These are phyloP conservation scores for Leccinum subspadiceum DNA, from an alignment of 1,284 basidiomycete species.

Conservation along the genomic window DNA sequence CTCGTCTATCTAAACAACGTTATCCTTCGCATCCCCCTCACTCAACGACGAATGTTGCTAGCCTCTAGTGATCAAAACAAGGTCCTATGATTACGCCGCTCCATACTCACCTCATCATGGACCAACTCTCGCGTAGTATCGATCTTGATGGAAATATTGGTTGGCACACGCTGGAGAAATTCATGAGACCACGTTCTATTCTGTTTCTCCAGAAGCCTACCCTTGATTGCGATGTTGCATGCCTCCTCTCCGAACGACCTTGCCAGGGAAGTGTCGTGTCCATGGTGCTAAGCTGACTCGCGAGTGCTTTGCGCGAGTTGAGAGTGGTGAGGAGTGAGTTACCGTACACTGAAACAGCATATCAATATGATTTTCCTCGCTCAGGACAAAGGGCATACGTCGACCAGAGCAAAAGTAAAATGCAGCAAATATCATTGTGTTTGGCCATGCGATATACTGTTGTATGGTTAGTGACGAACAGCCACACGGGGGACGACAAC, in stretches of 20 bases:
- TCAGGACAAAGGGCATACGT: conserved; percentile 29
- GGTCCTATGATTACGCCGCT: not conserved
- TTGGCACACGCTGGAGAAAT: conserved; percentile 21
- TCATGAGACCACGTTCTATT: conserved; percentile 7
- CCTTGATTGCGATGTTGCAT: conserved; percentile 9
- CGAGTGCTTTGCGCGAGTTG: conserved; percentile 42
- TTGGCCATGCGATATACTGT: conserved; percentile 39
- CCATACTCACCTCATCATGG: conserved; percentile 28
- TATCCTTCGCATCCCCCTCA: conserved; percentile 1
- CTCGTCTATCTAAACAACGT: not conserved
- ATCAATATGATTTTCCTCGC: not conserved
- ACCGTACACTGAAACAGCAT: conserved; percentile 37
- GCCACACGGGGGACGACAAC: not conserved
- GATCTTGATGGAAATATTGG: conserved; percentile 36
- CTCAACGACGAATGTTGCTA: not conserved
- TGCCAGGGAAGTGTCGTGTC: conserved; percentile 11
- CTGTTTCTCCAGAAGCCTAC: not conserved
- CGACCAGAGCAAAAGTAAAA: conserved; percentile 55
- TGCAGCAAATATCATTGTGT: conserved; percentile 44
- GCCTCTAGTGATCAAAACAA: not conserved
- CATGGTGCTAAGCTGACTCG: conserved; percentile 13
- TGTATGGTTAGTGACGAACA: not conserved
- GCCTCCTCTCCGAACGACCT: not conserved
- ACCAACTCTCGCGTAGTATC: conserved; percentile 33
- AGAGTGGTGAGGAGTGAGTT: conserved; percentile 52